Base-by-base conservation (phyloP, 306 rosid genomes). In the Dryas octopetala region DNA sequence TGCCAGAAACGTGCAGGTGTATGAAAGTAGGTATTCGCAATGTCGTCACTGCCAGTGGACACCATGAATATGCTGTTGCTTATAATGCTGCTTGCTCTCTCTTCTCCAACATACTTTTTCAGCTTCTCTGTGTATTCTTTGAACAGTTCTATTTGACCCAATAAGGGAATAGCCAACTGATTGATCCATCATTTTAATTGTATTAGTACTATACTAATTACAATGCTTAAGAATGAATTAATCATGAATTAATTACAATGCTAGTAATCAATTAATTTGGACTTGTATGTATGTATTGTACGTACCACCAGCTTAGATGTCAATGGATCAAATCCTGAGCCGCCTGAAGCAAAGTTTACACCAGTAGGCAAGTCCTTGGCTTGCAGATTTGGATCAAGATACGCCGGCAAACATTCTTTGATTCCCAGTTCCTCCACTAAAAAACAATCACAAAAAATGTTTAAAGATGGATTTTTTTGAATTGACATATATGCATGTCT, bases 1-100 rank as follows among this genome's bases (percentile, higher is more conserved):
- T 65, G 53, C 52, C 13, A 15, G 71, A 43, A 17, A 19, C 78
- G 62, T 17, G 61, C 15, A 5, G 71, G 78, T 3, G 71, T 63
- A 50, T 41, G 71, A 66, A 51, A 75, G 28, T 75, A 75, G 11
- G 79, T 65, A 66, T 75, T 75, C 45, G 48, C 79, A 41, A 75
- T 2, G 79, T 75, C 79, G 40, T 75, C 65, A 44, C 63, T 65
- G 40, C 72, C 79, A 19, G 72, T 6, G 23, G 7, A 62, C 44
- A 75, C 45, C 40, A 64, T 11, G 64, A 65, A 44, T 43, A 75
- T 0, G 72, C 72, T 53, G 17, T 65, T 75, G 63, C 54, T 12
- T 43, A 75, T 19, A 8, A 75, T 75, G 65, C 1, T 19, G 55
- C 17, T 75, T 26, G 73, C 44, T 55, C 49, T 65, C 53, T 65